Evolutionary conservation across 2,329 filamentous ascomycete genomes (phyloP), one percentile per base, ranked within the genome.

Genomic region (Domatiomyces catenatus): DNA sequence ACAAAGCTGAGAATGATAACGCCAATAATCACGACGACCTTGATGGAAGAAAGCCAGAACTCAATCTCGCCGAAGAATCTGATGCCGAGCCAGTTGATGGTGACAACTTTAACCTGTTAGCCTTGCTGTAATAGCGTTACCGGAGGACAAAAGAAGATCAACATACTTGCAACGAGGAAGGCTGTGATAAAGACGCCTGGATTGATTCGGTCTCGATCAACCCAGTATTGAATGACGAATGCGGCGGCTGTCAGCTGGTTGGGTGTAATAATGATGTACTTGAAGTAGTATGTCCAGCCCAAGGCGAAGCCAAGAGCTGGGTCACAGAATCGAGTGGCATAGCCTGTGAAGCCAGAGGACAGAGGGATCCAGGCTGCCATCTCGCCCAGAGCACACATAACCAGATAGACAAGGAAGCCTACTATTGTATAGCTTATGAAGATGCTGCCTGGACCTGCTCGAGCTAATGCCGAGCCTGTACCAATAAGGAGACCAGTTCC

Each of bases 281-380:
- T 89, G 68, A 81, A 76, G 76, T 79, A 85, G 63, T 68, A 84
- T 74, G 72, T 80, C 73, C 77, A 89, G 36, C 84, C 84, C 10
- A 89, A 74, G 51, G 83, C 77, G 64, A 92, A 92, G 50, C 86
- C 86, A 22, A 92, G 75, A 53, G 84, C 83, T 49, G 84, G 84
- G 59, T 92, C 84, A 61, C 80, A 83, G 69, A 87, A 92, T 46
- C 86, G 76, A 53, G 80, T 76, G 20, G 86, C 84, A 62, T 89
- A 92, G 60, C 84, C 84, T 54, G 84, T 84, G 67, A 92, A 93
- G 58, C 86, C 86, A 63, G 83, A 79, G 50, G 79, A 77, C 60
- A 88, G 73, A 48, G 86, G 86, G 32, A 92, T 67, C 83, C 84
- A 92, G 48, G 85, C 77, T 7, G 85, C 84, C 84, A 92, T 92